Percentiles rank a stretch among this genome's conserved stretches.
These are phyloP conservation scores for Eimeria tenella DNA, from an alignment of 169 alveolate genomes.

Conservation along the genomic window DNA sequence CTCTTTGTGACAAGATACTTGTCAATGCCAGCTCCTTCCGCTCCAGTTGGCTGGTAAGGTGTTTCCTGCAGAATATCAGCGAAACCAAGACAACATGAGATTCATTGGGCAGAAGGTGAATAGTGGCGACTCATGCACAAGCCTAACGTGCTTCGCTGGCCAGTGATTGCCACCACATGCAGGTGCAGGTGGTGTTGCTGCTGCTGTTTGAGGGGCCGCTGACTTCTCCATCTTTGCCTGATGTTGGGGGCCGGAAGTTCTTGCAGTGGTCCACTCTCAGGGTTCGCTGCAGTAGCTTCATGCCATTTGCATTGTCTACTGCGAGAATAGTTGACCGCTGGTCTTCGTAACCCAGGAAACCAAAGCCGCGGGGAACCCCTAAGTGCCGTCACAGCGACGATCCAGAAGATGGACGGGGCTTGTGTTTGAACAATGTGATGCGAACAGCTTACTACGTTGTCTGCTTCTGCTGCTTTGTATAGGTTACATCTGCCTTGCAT, in stretches of 20 bases:
- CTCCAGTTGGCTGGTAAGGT: constrained; percentile 89
- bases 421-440: too few species aligned
- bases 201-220: constrained; percentile 60
- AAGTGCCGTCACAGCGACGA: not conserved
- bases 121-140: not conserved
- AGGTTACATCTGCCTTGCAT: too few species aligned
- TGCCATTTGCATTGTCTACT: constrained; percentile 98
- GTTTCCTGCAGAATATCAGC: not conserved
- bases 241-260: constrained; percentile 87
- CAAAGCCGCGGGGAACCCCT: constrained; percentile 94
- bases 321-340: constrained; percentile 98
- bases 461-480: too few species aligned
- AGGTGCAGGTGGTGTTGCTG: not conserved
- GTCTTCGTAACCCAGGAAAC: constrained; percentile 98
- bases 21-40: constrained; percentile 91
- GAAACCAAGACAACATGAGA: not conserved
- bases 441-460: too few species aligned
- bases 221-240: constrained; percentile 82
- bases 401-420: not conserved
- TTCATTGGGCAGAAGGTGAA: constrained; percentile 77
- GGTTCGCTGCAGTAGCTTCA: constrained; percentile 91
- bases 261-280: constrained; percentile 97
- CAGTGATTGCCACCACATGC: not conserved
- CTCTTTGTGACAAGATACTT: constrained; percentile 85
- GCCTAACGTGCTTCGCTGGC: too few species aligned